A percentile compares a stretch with the other conserved stretches of the same genome.
phyloP scores from a whole-genome alignment of 495 filamentous ascomycete species.

The Penicillium pulvis region DNA sequence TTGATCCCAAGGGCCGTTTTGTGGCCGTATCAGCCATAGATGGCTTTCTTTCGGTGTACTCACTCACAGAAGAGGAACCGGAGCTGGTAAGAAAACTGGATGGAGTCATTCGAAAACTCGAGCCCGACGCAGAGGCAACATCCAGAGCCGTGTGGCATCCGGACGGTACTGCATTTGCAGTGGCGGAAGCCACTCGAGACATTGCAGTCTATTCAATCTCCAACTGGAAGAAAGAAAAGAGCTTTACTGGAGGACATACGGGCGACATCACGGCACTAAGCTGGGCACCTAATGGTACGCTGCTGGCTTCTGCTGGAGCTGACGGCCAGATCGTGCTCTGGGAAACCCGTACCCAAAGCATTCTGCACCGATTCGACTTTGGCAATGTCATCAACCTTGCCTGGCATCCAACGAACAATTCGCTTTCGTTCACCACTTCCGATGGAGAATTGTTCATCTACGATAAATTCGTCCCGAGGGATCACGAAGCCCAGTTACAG shows the following conservation, averaged over 20 bases:
- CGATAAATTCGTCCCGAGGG: slow-evolving; percentile 71
- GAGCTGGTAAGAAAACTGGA: slow-evolving; percentile 80
- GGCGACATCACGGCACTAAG: slow-evolving; percentile 83
- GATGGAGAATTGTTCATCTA: slow-evolving; percentile 92
- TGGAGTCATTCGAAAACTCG: slow-evolving; percentile 76
- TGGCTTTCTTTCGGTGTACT: slow-evolving; percentile 87
- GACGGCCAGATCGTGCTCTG: slow-evolving; percentile 85
- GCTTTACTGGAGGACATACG: slow-evolving; percentile 75
- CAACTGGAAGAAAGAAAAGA: slow-evolving; percentile 84
- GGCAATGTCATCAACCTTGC: slow-evolving; percentile 78
- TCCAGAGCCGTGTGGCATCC: slow-evolving; percentile 88
- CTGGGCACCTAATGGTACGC: slow-evolving; percentile 93
- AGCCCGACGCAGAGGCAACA: slow-evolving; percentile 76
- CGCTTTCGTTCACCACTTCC: slow-evolving; percentile 84
- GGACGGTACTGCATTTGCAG: slow-evolving; percentile 88
- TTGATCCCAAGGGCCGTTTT: slow-evolving; percentile 77
- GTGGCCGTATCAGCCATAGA: slow-evolving; percentile 85
- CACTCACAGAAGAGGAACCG: slow-evolving; percentile 75
- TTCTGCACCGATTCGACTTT: slow-evolving; percentile 67
- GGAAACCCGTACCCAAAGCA: slow-evolving; percentile 83
- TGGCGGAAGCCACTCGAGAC: slow-evolving; percentile 79
- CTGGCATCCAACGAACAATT: slow-evolving; percentile 90
- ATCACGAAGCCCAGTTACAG: slow-evolving; percentile 61
- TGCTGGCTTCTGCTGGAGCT: slow-evolving; percentile 78
- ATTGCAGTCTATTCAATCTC: slow-evolving; percentile 80